Evolutionary conservation across 2,329 filamentous ascomycete genomes (phyloP), one percentile per base, ranked within the genome.

Genomic region (Aspergillus sp.): DNA sequence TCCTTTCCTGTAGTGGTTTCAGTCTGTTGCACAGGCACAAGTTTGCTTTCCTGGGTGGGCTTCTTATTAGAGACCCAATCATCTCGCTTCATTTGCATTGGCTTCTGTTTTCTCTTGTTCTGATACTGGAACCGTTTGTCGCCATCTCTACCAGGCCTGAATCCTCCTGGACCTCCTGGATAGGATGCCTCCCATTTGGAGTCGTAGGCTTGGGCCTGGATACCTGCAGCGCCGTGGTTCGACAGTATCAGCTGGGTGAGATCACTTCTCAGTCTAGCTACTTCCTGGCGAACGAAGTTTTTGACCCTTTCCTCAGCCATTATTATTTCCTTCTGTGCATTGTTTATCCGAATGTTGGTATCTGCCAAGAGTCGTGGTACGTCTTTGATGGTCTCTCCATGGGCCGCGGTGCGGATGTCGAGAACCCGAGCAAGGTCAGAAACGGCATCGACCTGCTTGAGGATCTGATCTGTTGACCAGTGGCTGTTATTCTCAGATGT

Each of bases 391-490:
- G 44, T 46, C n/a, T 67, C 62, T 6, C 46, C 49, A 37, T 67
- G 60, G n/a, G 56, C 45, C 6, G 52, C 58, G 6, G 60, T 44
- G 25, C 57, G 60, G 27, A 41, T 6, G 35, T 62, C 61, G 45
- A 68, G 51, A 19, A 57, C 25, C 6, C 59, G 58, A n/a, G 57
- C 40, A 15, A 60, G 23, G 25, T 68, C 65, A 14, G 37, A 50
- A 46, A 67, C 50, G 21, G 23, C 45, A 3, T 67, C 66, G 6
- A 63, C 52, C 12, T 65, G 60, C 15, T 60, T 57, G 46, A 66
- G 8, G 23, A 68, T 55, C 33, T 67, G 65, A 46, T 68, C 66
- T 19, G 55, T 56, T 7, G 61, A 50, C 62, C 65, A 65, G 59
- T 64, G 64, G 47, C 59, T 62, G 12, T 46, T 61, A 49, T 65